phyloP scores from a whole-genome alignment of 2,329 filamentous ascomycete species.

The Juglanconis juglandina region DNA sequence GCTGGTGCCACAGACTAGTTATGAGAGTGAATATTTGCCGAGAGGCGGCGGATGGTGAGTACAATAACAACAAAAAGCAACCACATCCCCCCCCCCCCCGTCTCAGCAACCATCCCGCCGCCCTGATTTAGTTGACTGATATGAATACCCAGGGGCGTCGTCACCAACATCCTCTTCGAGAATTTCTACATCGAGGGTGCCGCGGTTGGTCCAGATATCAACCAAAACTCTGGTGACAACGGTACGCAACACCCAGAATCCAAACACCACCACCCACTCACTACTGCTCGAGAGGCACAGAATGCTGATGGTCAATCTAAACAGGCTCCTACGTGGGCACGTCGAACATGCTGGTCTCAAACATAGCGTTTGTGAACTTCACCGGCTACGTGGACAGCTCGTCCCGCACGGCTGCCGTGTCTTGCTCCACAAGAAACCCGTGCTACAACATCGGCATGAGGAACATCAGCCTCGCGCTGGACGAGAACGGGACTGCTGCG shows the following conservation, averaged over 20 bases:
- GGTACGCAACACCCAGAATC: conserved; percentile 5
- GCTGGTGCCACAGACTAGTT: conserved; percentile 40
- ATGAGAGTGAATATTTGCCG: conserved; percentile 46
- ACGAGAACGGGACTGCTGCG: conserved; percentile 16
- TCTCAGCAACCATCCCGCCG: too few relatives aligned
- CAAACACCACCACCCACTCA: background rate
- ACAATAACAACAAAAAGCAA: too few relatives aligned
- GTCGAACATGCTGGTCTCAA: conserved; percentile 46
- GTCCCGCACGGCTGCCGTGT: conserved; percentile 37
- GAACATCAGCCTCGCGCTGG: conserved; percentile 21
- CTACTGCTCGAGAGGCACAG: background rate
- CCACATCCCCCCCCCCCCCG: too few relatives aligned
- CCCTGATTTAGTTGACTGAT: background rate
- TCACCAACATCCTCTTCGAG: conserved; percentile 47
- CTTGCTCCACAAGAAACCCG: conserved; percentile 44
- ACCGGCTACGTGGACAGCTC: conserved; percentile 39
- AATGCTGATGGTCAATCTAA: background rate
- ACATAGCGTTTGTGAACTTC: conserved; percentile 50
- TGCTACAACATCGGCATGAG: conserved; percentile 47
- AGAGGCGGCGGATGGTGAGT: conserved; percentile 44
- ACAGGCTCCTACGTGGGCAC: conserved; percentile 36
- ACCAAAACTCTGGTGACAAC: conserved; percentile 47
- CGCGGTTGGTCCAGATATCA: conserved; percentile 40
- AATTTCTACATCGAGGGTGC: conserved; percentile 49
- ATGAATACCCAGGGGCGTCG: conserved; percentile 35